A percentile compares a stretch with the other conserved stretches of the same genome.
Evolutionary conservation across 768 basidiomycete genomes (phyloP).

Genomic region (Zangia roseola): DNA sequence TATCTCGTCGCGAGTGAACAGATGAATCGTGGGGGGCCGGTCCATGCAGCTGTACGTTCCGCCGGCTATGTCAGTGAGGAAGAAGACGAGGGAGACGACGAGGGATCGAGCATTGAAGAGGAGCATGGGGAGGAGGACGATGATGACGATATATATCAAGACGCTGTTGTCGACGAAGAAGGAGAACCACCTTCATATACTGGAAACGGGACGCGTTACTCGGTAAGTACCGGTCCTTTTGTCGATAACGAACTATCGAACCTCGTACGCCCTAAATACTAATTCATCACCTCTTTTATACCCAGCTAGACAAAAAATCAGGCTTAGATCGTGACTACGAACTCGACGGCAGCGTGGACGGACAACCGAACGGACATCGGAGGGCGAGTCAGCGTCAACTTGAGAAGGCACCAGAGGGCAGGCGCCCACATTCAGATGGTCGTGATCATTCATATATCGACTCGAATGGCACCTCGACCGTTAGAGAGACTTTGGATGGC

Average conservation of each 20-base stretch:
- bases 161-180: conserved; percentile 38
- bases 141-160: conserved; percentile 48
- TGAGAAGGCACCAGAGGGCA: conserved; percentile 73
- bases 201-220: conserved; percentile 41
- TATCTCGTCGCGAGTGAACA: conserved; percentile 93
- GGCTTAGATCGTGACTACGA: conserved; percentile 14
- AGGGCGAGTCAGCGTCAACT: conserved; percentile 58
- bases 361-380: conserved; percentile 28
- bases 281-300: conserved; percentile 7
- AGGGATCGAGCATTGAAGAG: conserved; percentile 50
- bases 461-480: conserved; percentile 12
- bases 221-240: conserved; percentile 42
- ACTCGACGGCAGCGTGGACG: not conserved
- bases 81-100: conserved; percentile 54
- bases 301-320: conserved; percentile 47
- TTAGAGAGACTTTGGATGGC: conserved; percentile 3
- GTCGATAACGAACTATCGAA: not conserved
- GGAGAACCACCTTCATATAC: conserved; percentile 59
- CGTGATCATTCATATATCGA: not conserved
- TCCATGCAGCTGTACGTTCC: conserved; percentile 86
- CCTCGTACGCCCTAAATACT: not conserved
- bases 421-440: conserved; percentile 31
- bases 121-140: conserved; percentile 49
- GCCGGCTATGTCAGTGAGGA: conserved; percentile 90
- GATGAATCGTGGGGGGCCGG: conserved; percentile 89